phyloP scores from a whole-genome alignment of 73 alveolate species.

The Tetrahymena thermophila region DNA sequence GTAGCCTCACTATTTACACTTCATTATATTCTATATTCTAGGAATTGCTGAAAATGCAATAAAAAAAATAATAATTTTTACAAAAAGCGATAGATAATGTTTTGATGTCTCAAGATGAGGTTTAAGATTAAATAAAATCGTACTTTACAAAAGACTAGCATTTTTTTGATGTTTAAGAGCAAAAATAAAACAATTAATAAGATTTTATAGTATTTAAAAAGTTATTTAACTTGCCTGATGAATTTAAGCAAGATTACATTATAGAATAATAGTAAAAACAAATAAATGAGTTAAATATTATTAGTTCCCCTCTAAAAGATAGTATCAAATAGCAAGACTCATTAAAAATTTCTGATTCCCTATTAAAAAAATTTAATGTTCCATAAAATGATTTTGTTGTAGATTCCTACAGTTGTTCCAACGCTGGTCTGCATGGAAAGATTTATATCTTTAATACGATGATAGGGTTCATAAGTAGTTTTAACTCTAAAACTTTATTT shows the following conservation, averaged over 20 bases:
- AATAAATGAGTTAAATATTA: background rate
- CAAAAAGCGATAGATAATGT: background rate
- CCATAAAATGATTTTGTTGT: background rate
- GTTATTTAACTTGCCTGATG: background rate
- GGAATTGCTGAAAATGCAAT: background rate
- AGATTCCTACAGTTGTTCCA: background rate
- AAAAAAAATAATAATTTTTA: background rate
- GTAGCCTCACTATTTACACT: background rate
- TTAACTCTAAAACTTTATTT: background rate
- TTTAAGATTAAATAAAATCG: background rate
- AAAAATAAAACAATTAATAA: background rate
- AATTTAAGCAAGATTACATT: background rate
- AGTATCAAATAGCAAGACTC: background rate
- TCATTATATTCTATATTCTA: background rate
- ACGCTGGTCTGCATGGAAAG: background rate
- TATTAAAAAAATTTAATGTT: background rate
- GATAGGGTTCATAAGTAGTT: background rate
- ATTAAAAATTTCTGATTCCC: background rate
- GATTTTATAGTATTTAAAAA: background rate
- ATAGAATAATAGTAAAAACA: background rate
- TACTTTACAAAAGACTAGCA: background rate
- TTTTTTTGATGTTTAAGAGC: background rate
- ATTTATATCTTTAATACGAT: background rate
- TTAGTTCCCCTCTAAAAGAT: background rate
- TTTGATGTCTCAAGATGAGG: background rate